A percentile compares a stretch with the other conserved stretches of the same genome.
Evolutionary conservation across 2,329 filamentous ascomycete species (phyloP).

Genomic region (Colletotrichum sp.): DNA sequence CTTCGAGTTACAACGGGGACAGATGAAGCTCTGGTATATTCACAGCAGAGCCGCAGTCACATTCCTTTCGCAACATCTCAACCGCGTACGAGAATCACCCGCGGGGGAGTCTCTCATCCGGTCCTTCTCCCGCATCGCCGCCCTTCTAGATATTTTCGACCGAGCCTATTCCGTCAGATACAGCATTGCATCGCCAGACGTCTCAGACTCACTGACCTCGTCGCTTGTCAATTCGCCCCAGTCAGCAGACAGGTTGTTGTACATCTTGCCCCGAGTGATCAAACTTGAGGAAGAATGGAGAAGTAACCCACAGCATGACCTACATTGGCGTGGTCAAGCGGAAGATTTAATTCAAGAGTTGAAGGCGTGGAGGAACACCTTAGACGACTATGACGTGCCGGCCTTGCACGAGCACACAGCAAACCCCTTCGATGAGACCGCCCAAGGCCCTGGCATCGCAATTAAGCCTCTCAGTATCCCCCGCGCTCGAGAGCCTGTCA

Average conservation of each 20-base stretch:
- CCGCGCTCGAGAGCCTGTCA: not conserved
- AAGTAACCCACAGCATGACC: constrained; percentile 3
- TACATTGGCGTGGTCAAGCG: not conserved
- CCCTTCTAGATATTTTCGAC: constrained; percentile 2
- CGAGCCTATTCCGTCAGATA: not conserved
- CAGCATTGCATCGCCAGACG: not conserved
- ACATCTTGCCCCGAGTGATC: not conserved
- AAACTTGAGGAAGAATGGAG: constrained; percentile 7
- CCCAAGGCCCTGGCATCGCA: not conserved
- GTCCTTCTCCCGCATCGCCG: constrained; percentile 3
- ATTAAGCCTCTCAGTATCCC: not conserved
- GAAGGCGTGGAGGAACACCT: not conserved
- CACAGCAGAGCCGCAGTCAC: constrained; percentile 4
- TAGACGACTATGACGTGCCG: not conserved
- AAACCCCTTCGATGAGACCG: not conserved
- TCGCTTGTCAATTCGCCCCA: not conserved
- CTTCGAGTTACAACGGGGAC: constrained; percentile 3
- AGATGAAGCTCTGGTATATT: constrained; percentile 12
- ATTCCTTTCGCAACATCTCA: constrained; percentile 2
- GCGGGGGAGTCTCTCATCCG: not conserved
- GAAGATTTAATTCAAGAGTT: not conserved
- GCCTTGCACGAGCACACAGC: not conserved
- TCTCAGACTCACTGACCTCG: not conserved
- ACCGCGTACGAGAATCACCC: not conserved
- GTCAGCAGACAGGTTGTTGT: not conserved